Percentiles rank a stretch among this genome's conserved stretches.
Evolutionary conservation across 345 rosid species (phyloP).

Genomic region (Zanthoxylum bungeanum): DNA sequence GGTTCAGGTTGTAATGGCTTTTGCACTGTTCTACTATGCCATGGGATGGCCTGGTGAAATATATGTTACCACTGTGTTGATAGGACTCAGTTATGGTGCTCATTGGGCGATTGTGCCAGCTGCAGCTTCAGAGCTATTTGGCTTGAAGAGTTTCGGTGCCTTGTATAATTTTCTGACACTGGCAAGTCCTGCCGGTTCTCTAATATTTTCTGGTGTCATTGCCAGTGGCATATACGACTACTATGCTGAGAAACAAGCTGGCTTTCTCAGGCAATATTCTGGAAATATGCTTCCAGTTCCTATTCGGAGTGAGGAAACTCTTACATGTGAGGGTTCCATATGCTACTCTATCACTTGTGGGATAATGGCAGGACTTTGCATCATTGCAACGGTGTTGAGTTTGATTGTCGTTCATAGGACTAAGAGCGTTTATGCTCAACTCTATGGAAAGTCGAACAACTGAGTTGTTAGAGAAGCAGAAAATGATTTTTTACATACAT

Average conservation of each 20-base stretch:
- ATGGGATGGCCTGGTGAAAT: constrained; percentile 63
- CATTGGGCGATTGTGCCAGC: constrained; percentile 68
- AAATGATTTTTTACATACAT: not conserved
- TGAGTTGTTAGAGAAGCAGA: constrained; percentile 27
- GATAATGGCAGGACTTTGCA: constrained; percentile 58
- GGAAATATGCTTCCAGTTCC: constrained; percentile 1
- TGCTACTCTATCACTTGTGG: constrained; percentile 65
- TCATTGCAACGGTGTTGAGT: constrained; percentile 49
- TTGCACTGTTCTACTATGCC: constrained; percentile 56
- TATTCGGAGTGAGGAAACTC: constrained; percentile 30
- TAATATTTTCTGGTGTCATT: constrained; percentile 60
- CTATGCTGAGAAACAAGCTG: constrained; percentile 61
- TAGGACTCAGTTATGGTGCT: constrained; percentile 63
- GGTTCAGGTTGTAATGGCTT: constrained; percentile 57
- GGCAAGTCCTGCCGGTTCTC: constrained; percentile 63
- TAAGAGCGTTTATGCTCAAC: constrained; percentile 54
- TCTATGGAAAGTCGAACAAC: too few relatives aligned
- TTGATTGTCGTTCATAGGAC: constrained; percentile 62
- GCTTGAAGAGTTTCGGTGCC: constrained; percentile 69
- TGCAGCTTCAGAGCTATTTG: constrained; percentile 68
- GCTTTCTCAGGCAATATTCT: constrained; percentile 3
- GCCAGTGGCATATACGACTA: constrained; percentile 71
- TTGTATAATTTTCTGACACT: constrained; percentile 63
- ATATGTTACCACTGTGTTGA: constrained; percentile 52
- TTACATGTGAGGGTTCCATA: constrained; percentile 50